Evolutionary conservation across 495 filamentous ascomycete species (phyloP).

Genomic region (Thozetella sp.): DNA sequence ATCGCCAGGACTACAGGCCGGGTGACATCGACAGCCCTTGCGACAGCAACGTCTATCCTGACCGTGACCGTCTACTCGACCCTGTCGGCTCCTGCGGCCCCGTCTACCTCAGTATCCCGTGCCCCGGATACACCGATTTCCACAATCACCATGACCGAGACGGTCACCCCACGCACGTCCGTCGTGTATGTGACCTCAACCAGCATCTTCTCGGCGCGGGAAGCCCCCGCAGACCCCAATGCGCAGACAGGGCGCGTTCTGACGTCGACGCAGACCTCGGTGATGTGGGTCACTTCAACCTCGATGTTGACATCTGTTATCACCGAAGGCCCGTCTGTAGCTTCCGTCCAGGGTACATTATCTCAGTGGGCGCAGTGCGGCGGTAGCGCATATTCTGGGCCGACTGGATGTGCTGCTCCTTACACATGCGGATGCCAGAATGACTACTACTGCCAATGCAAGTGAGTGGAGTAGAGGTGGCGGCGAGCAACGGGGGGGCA

Average conservation of each 20-base stretch:
- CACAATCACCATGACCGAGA: not conserved
- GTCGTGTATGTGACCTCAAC: not conserved
- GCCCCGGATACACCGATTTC: not conserved
- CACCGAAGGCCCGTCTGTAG: not conserved
- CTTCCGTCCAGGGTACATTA: not conserved
- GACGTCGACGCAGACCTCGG: not conserved
- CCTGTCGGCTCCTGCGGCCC: not conserved
- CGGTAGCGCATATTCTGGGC: not conserved
- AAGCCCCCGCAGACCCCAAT: not conserved
- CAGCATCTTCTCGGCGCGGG: not conserved
- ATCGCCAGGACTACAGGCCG: not conserved
- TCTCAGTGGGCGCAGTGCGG: not conserved
- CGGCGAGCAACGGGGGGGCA: not conserved
- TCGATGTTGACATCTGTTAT: not conserved
- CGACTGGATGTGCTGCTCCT: not conserved
- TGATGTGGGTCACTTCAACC: not conserved
- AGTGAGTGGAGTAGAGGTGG: not conserved
- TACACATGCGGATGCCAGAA: not conserved
- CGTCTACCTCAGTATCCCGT: not conserved
- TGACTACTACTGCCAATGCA: slow-evolving; percentile 1
- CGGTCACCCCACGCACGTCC: not conserved
- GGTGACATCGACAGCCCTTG: not conserved
- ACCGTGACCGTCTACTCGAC: not conserved
- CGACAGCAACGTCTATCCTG: not conserved
- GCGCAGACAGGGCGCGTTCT: not conserved